phyloP scores from a whole-genome alignment of 2,329 filamentous ascomycete species.

The Triangularia setosa region DNA sequence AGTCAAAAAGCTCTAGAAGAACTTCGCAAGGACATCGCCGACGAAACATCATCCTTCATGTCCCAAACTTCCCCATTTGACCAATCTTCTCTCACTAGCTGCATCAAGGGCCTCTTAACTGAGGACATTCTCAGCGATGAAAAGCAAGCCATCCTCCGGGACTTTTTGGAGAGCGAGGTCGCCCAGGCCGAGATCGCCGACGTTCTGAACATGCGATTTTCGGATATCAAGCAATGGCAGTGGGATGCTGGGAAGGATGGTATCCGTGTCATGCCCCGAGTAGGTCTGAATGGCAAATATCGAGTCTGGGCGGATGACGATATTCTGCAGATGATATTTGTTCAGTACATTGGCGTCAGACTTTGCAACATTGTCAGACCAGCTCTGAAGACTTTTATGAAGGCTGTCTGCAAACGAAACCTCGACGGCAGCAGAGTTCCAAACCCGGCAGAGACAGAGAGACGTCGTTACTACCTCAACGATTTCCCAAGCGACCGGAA shows the following conservation, averaged over 20 bases:
- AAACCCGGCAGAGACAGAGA: slow-evolving; percentile 25
- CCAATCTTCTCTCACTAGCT: slow-evolving; percentile 29
- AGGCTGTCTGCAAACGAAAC: slow-evolving; percentile 11
- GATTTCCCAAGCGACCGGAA: not conserved
- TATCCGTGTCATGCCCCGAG: slow-evolving; percentile 40
- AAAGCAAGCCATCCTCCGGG: slow-evolving; percentile 37
- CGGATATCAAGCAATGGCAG: slow-evolving; percentile 39
- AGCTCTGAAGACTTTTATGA: slow-evolving; percentile 26
- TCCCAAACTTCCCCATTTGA: slow-evolving; percentile 31
- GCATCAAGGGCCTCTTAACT: slow-evolving; percentile 37
- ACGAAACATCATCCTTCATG: slow-evolving; percentile 22
- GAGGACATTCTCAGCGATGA: slow-evolving; percentile 41
- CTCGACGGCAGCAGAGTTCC: slow-evolving; percentile 15
- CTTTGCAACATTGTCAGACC: slow-evolving; percentile 33
- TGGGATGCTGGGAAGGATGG: slow-evolving; percentile 39
- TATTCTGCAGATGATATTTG: slow-evolving; percentile 42
- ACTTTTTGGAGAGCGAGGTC: slow-evolving; percentile 36
- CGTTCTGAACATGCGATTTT: slow-evolving; percentile 41
- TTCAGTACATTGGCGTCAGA: slow-evolving; percentile 39
- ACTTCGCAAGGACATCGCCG: slow-evolving; percentile 21
- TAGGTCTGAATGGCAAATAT: slow-evolving; percentile 42
- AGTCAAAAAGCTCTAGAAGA: slow-evolving; percentile 22
- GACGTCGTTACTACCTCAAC: slow-evolving; percentile 28
- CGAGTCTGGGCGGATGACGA: slow-evolving; percentile 45
- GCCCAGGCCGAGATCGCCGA: slow-evolving; percentile 41